A percentile compares a stretch with the other conserved stretches of the same genome.
Evolutionary conservation across 1,284 basidiomycete species (phyloP).

Genomic region (Jaminaea rosea): DNA sequence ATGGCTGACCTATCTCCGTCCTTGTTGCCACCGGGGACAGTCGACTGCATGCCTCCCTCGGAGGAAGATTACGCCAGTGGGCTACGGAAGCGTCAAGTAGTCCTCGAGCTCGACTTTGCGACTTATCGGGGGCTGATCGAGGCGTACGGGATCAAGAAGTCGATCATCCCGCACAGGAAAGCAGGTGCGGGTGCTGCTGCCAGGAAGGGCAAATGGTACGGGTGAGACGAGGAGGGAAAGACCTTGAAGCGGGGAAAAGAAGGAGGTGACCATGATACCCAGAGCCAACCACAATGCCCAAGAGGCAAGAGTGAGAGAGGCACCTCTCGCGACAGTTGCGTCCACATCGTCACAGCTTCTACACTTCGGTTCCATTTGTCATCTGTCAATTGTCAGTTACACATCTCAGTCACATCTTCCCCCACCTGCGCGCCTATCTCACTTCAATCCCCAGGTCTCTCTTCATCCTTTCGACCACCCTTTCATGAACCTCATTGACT

Average conservation of each 20-base stretch:
- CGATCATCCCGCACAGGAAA: constrained; percentile 47
- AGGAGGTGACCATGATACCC: no score
- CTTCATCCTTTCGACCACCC: constrained; percentile 50
- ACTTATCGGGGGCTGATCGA: constrained; percentile 75
- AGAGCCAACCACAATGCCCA: no score
- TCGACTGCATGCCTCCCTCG: constrained; percentile 16
- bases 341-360: no score
- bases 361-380: no score
- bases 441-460: constrained; percentile 25
- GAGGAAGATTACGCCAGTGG: constrained; percentile 60
- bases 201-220: background rate
- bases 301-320: no score
- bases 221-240: no score
- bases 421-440: background rate
- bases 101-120: constrained; percentile 74
- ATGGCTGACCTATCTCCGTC: background rate
- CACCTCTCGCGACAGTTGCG: no score
- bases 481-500: constrained; percentile 65
- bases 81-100: constrained; percentile 66
- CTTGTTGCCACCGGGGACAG: background rate
- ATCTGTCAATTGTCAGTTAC: no score
- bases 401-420: no score
- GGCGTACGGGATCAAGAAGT: constrained; percentile 63
- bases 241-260: no score
- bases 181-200: background rate